Base-by-base conservation (phyloP, 805 yeast genomes). In the Saccharomycopsis sp. region DNA sequence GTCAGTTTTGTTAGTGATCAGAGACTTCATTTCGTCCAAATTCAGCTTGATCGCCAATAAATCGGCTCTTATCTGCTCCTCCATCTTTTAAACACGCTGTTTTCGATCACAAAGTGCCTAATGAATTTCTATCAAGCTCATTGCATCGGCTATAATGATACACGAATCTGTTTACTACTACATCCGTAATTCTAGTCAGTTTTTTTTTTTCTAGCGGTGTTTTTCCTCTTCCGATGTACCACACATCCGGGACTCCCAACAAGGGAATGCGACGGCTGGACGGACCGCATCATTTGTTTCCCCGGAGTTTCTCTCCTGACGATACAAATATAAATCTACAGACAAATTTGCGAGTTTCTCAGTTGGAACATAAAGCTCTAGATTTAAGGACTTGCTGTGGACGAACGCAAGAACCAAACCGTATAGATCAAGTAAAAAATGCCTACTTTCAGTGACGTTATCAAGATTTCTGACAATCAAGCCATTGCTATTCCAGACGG, bases 401-500 rank as follows among this genome's bases (percentile, higher is more conserved):
- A n/a, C n/a, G n/a, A n/a, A n/a, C n/a, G n/a, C n/a, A n/a, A n/a
- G n/a, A n/a, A n/a, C n/a, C n/a, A n/a, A n/a, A n/a, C n/a, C n/a
- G n/a, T n/a, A n/a, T n/a, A n/a, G n/a, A n/a, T n/a, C n/a, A 12
- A n/a, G n/a, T n/a, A n/a, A n/a, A 50, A 18, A 23, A 71, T 74
- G 66, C 66, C 75, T 18, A 73, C 79, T 1, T 73, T 77, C 61
- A 72, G 66, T 48, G 68, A 70, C 8, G 69, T 76, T 1, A 68
- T 76, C 57, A 59, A 59, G 16, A 68, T 73, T 1, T 68, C 76
- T 1, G 74, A 73, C 46, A 67, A 69, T 34, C 67, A 72, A 16
- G 82, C 83, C 5, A 64, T 82, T 24, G 65, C 74, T 34, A 67
- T 79, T 21, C 85, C 85, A 3, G 76, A 74, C 1, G 78, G 77